These are phyloP conservation scores for Blastocrithidia nonstop DNA, from an alignment of 208 protist genomes.

Conservation along the genomic window DNA sequence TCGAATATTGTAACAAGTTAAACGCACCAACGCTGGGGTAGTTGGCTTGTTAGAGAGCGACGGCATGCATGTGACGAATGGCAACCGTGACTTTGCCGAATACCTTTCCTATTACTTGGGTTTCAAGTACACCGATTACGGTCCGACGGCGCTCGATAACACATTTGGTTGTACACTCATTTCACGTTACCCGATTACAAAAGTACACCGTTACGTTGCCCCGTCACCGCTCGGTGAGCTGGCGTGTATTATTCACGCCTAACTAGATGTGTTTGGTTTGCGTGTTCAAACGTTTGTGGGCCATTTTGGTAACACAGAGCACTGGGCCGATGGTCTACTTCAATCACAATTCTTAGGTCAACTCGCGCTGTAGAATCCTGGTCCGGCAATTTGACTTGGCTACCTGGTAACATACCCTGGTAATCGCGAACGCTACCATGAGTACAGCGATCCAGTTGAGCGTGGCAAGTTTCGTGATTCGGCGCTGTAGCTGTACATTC, in stretches of 20 bases:
- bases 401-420: slow-evolving; percentile 67
- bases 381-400: slow-evolving; percentile 57
- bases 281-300: slow-evolving; percentile 51
- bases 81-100: slow-evolving; percentile 62
- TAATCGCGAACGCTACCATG: slow-evolving; percentile 19
- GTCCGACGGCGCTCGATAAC: slow-evolving; percentile 56
- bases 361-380: slow-evolving; percentile 24
- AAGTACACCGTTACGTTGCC: slow-evolving; percentile 47
- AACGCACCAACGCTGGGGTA: slow-evolving; percentile 26
- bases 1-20: slow-evolving; percentile 27
- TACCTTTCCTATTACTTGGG: slow-evolving; percentile 62
- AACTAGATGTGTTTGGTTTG: slow-evolving; percentile 51
- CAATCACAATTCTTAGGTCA: slow-evolving; percentile 59
- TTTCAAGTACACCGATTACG: slow-evolving; percentile 64
- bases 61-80: slow-evolving; percentile 49
- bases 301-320: slow-evolving; percentile 77
- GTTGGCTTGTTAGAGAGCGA: slow-evolving; percentile 64
- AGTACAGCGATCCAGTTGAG: slow-evolving; percentile 25
- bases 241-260: slow-evolving; percentile 42
- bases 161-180: slow-evolving; percentile 68
- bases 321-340: slow-evolving; percentile 71
- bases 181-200: slow-evolving; percentile 53
- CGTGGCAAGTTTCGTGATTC: slow-evolving; percentile 44
- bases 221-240: slow-evolving; percentile 67
- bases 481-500: slow-evolving; percentile 40